Evolutionary conservation across 352 stramenopile species (phyloP).

Genomic region (Phytophthora agathidicida): DNA sequence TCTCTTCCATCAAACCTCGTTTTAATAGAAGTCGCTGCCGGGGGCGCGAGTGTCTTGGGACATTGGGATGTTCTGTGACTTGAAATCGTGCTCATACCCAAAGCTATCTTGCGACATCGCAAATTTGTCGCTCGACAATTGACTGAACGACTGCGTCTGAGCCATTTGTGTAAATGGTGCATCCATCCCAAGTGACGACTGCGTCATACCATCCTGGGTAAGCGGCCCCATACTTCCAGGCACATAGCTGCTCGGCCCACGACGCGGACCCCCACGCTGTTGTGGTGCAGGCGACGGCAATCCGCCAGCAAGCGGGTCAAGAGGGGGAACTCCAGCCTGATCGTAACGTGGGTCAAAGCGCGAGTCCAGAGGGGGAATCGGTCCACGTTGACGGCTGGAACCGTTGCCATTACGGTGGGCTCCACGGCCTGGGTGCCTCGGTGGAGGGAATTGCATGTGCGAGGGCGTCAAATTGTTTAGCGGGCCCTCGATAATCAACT

Average conservation of each 20-base stretch:
- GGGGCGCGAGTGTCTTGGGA: slow-evolving; percentile 68
- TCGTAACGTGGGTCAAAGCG: slow-evolving; percentile 88
- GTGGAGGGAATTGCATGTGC: slow-evolving; percentile 96
- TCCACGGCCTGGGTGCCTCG: slow-evolving; percentile 48
- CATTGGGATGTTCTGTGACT: slow-evolving; percentile 86
- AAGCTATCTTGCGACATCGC: slow-evolving; percentile 86
- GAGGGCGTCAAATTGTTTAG: slow-evolving; percentile 97
- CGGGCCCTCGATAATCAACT: slow-evolving; percentile 95
- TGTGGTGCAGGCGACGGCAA: slow-evolving; percentile 48
- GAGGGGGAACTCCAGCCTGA: slow-evolving; percentile 34
- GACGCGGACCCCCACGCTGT: slow-evolving; percentile 32
- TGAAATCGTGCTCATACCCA: slow-evolving; percentile 80
- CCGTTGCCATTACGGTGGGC: slow-evolving; percentile 36
- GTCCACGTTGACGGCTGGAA: slow-evolving; percentile 52
- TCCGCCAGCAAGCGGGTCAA: slow-evolving; percentile 31
- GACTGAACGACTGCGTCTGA: slow-evolving; percentile 87
- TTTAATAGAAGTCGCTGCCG: slow-evolving; percentile 78
- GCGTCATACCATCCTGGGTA: slow-evolving; percentile 80
- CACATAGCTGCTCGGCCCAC: slow-evolving; percentile 39
- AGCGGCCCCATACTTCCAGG: slow-evolving; percentile 58
- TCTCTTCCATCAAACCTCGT: background rate
- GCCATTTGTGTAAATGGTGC: slow-evolving; percentile 80
- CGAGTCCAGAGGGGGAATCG: slow-evolving; percentile 78
- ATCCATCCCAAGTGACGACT: slow-evolving; percentile 63
- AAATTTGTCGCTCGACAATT: slow-evolving; percentile 85